These are phyloP conservation scores for Fusarium chlamydosporum DNA, from an alignment of 2,329 filamentous ascomycete species.

Conservation along the genomic window DNA sequence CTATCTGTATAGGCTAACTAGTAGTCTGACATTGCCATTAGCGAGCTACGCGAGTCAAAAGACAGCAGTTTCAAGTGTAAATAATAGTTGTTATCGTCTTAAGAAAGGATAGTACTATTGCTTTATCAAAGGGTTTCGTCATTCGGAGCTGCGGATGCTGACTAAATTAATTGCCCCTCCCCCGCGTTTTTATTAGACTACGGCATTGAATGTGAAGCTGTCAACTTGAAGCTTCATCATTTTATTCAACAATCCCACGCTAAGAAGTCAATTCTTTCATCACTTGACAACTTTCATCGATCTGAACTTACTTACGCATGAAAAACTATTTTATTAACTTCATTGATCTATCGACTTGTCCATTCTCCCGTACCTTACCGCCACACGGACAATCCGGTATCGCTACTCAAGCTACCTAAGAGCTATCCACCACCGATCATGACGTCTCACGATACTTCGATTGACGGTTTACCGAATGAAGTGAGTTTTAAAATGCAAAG, in stretches of 20 bases:
- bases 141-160: slow-evolving; percentile 45
- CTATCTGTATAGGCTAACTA: too few species aligned
- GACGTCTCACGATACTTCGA: slow-evolving; percentile 21
- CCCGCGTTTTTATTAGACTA: slow-evolving; percentile 24
- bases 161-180: slow-evolving; percentile 43
- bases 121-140: slow-evolving; percentile 30
- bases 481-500: background rate
- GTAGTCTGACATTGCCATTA: too few species aligned
- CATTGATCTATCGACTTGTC: background rate
- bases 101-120: background rate
- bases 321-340: background rate
- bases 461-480: slow-evolving; percentile 42
- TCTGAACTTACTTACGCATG: background rate
- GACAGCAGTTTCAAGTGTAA: too few species aligned
- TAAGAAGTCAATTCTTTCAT: background rate
- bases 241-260: background rate
- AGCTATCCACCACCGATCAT: slow-evolving; percentile 11
- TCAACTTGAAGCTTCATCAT: slow-evolving; percentile 27
- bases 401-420: background rate
- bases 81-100: too few species aligned
- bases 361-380: background rate
- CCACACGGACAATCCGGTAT: slow-evolving; percentile 3
- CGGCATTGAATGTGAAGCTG: slow-evolving; percentile 9
- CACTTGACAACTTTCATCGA: background rate
- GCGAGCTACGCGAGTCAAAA: background rate